Conservation (phyloP, 1,284 basidiomycete genomes). For the Apiotrichum sp. region DNA sequence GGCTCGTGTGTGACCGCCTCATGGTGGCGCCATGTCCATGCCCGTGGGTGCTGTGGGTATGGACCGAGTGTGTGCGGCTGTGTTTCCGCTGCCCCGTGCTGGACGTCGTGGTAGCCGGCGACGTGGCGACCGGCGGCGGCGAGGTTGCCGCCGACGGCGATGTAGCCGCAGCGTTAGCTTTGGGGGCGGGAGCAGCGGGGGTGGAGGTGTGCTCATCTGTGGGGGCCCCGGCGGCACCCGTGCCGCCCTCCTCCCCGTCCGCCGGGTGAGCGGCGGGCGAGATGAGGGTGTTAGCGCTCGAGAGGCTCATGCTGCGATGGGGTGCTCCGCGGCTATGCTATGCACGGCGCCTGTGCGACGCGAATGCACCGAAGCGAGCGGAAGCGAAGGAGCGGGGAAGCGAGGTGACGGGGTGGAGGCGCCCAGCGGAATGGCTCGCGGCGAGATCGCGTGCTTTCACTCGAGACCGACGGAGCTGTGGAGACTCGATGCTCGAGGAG, state of each 20-base stretch:
- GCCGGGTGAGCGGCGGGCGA: slow-evolving; percentile 19
- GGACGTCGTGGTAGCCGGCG: not conserved
- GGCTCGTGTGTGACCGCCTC: slow-evolving; percentile 2
- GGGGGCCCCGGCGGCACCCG: too few species aligned
- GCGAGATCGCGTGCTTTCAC: too few species aligned
- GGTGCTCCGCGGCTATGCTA: too few species aligned
- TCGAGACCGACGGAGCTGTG: too few species aligned
- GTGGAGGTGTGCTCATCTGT: too few species aligned
- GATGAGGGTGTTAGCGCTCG: slow-evolving; percentile 37
- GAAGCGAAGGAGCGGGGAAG: too few species aligned
- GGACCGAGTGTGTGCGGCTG: slow-evolving; percentile 2
- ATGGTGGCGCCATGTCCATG: not conserved
- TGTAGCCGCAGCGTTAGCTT: not conserved
- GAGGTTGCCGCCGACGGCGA: not conserved
- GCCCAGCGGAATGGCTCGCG: too few species aligned
- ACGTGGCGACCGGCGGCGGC: not conserved
- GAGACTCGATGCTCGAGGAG: too few species aligned
- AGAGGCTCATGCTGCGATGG: slow-evolving; percentile 27
- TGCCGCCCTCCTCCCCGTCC: not conserved
- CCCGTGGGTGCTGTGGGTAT: slow-evolving; percentile 1
- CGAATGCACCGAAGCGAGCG: too few species aligned
- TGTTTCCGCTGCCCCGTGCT: slow-evolving; percentile 5
- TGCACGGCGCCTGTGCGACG: too few species aligned
- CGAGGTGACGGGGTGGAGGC: too few species aligned
- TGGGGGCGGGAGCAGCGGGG: not conserved